Evolutionary conservation across 345 rosid species (phyloP), one percentile per base, ranked within the genome.

Genomic region (Sonneratia caseolaris): DNA sequence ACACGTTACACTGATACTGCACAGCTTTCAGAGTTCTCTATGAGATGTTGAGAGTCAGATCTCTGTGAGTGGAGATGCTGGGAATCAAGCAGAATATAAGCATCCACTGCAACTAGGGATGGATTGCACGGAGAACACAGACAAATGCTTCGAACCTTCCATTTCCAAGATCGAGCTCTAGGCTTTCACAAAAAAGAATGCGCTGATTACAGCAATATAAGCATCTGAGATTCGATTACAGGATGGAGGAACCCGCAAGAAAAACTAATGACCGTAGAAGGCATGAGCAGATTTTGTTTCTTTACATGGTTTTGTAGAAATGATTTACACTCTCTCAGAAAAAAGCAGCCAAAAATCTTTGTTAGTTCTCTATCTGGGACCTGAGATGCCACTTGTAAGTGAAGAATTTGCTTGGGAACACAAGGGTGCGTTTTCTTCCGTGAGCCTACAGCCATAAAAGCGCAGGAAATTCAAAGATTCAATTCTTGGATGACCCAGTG

Each of bases 381-480:
- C 98, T 3, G 97, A 93, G 56, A 93, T 76, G 42, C 72, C 77
- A 72, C 79, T 80, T 45, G 83, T 73, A 49, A 74, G 74, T 73
- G 80, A 78, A 64, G 74, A 76, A 19, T 81, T 81, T 27, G 59
- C 86, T 69, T 65, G 77, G 68, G 78, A 78, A 76, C 71, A 75
- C n/a, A 45, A 66, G 75, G 78, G 62, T 42, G 55, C 56, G 40
- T 76, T 77, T 51, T 81, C 81, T 43, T 47, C 51, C 0, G 90
- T 76, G 73, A 91, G 91, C 47, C 94, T 79, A 35, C 87, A 82
- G 36, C 98, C 96, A 64, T 91, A 91, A 73, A 88, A 91, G 62
- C 92, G 86, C 82, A 93, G 81, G 78, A 93, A 93, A 55, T 88
- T 89, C 79, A 93, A 76, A 19, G 92, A 91, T 43, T 88, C 92